These are phyloP conservation scores for Coemansia sp. DNA, from an alignment of 192 early-diverging fungal genomes.

Conservation along the genomic window DNA sequence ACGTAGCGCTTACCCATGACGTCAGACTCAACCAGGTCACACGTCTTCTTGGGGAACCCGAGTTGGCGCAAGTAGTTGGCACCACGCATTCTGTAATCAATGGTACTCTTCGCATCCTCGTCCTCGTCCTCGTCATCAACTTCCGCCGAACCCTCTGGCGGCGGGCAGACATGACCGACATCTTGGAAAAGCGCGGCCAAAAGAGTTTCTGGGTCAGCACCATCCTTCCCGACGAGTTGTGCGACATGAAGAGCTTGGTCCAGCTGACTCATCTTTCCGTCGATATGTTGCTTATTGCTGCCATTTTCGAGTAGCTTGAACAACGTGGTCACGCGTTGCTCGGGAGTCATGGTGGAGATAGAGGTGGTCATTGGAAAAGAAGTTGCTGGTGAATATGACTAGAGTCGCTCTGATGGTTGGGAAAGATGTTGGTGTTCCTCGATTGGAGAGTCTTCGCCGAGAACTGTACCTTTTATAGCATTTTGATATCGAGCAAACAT, in stretches of 20 bases:
- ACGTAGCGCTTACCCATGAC: conserved; percentile 59
- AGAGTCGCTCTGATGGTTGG: background rate
- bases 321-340: conserved; percentile 29
- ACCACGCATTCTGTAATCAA: too few relatives aligned
- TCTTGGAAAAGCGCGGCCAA: conserved; percentile 54
- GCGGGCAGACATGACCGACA: too few relatives aligned
- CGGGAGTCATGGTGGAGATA: background rate
- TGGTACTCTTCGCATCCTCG: too few relatives aligned
- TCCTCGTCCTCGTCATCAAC: too few relatives aligned
- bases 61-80: conserved; percentile 50
- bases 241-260: conserved; percentile 63
- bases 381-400: background rate
- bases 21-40: conserved; percentile 58
- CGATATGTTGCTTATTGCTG: conserved; percentile 59
- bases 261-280: conserved; percentile 60
- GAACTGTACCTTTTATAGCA: too few relatives aligned
- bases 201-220: conserved; percentile 55
- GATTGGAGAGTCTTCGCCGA: too few relatives aligned
- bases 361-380: background rate
- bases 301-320: conserved; percentile 57
- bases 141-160: too few relatives aligned
- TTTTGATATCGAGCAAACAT: too few relatives aligned
- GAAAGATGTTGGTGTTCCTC: background rate
- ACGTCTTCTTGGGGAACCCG: conserved; percentile 60
- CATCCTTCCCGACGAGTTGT: conserved; percentile 37